Evolutionary conservation across 2,329 filamentous ascomycete genomes (phyloP).

Genomic region (Pseudocercospora ulei): DNA sequence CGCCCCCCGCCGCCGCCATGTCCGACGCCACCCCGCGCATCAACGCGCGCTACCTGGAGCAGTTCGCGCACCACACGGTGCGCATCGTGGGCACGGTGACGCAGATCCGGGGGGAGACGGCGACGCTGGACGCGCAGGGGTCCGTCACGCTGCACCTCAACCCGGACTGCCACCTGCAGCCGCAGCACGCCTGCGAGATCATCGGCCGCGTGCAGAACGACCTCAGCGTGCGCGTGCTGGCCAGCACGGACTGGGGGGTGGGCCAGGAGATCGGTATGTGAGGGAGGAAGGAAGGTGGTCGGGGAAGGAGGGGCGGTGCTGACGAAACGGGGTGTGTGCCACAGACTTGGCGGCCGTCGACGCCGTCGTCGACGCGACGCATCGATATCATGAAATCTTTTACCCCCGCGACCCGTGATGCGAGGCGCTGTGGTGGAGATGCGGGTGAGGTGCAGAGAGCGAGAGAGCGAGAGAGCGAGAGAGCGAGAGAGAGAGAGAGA

Average conservation of each 20-base stretch:
- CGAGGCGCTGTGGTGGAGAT: no score
- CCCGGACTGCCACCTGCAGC: constrained; percentile 60
- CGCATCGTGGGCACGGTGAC: constrained; percentile 78
- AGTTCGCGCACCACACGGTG: constrained; percentile 61
- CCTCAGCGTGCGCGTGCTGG: constrained; percentile 60
- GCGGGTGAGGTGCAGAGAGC: no score
- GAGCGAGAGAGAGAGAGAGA: no score
- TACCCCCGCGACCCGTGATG: constrained; percentile 44
- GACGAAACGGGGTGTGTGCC: not conserved
- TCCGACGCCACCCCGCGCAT: constrained; percentile 70
- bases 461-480: no score
- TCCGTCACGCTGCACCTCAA: constrained; percentile 65
- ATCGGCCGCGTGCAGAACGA: constrained; percentile 72
- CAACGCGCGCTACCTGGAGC: constrained; percentile 66
- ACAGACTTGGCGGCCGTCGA: constrained; percentile 66
- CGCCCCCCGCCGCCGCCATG: no score
- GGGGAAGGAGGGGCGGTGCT: not conserved
- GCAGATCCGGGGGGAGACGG: constrained; percentile 69
- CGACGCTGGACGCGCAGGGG: constrained; percentile 69
- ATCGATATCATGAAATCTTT: constrained; percentile 72
- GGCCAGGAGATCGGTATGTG: constrained; percentile 51
- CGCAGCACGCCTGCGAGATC: constrained; percentile 62
- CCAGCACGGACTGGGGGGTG: constrained; percentile 57
- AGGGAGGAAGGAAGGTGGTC: no score
- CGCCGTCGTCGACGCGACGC: constrained; percentile 74